phyloP scores from a whole-genome alignment of 371 early-diverging fungal genomes.

The Syncephalastrum contaminatum region DNA sequence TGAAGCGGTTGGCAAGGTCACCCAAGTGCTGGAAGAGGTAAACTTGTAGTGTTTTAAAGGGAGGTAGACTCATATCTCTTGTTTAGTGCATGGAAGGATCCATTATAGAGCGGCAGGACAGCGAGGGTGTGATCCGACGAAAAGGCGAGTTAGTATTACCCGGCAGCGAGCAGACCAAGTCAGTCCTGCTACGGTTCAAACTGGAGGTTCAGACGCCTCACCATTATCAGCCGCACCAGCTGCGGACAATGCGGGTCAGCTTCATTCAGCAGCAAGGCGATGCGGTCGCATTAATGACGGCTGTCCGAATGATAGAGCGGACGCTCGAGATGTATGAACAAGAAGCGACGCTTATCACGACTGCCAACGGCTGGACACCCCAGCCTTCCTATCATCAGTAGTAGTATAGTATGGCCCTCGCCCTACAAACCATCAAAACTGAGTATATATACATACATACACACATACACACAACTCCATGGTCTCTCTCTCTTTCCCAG shows the following conservation, averaged over 20 bases:
- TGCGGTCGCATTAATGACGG: constrained; percentile 39
- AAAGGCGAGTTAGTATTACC: constrained; percentile 40
- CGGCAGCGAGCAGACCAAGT: constrained; percentile 24
- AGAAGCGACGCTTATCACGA: constrained; percentile 29
- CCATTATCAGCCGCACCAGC: constrained; percentile 13
- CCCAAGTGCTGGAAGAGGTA: constrained; percentile 47
- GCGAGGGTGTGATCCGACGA: constrained; percentile 37
- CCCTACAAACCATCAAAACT: too few species aligned
- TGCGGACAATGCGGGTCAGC: constrained; percentile 28
- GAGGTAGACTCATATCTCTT: neutral
- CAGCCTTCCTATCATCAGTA: too few species aligned
- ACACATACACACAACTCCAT: too few species aligned
- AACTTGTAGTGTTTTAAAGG: constrained; percentile 1
- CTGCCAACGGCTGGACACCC: constrained; percentile 20
- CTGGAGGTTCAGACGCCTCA: constrained; percentile 30
- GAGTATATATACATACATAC: too few species aligned
- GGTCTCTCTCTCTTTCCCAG: too few species aligned
- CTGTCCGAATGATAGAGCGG: constrained; percentile 37
- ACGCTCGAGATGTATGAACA: constrained; percentile 39
- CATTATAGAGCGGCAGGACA: constrained; percentile 36
- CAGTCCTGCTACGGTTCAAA: constrained; percentile 34
- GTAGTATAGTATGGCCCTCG: too few species aligned
- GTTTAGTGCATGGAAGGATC: constrained; percentile 38
- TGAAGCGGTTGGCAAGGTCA: constrained; percentile 45
- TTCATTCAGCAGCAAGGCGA: constrained; percentile 53